Percentiles rank a stretch among this genome's conserved stretches.
These are phyloP conservation scores for Dendrobium nobile DNA, from an alignment of 106 monocot genomes.

Conservation along the genomic window DNA sequence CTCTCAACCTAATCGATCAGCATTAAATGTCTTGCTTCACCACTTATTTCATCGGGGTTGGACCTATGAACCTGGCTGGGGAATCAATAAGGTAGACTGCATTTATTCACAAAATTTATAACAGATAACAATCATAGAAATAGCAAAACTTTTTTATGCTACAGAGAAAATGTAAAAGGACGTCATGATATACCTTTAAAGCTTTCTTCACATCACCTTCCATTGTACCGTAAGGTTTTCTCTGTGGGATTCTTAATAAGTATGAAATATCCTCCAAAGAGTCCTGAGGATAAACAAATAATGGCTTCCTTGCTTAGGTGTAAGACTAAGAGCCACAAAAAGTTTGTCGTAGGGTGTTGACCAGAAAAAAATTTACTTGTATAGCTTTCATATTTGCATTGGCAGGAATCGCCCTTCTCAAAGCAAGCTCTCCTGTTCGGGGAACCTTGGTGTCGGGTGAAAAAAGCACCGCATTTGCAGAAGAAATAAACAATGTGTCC, in stretches of 20 bases:
- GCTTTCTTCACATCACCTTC: constrained; percentile 83
- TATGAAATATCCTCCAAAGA: constrained; percentile 92
- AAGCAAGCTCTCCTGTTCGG: constrained; percentile 74
- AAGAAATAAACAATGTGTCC: constrained; percentile 12
- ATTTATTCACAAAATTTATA: too few relatives aligned
- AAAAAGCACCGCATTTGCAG: constrained; percentile 74
- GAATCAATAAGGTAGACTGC: not conserved
- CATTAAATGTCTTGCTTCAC: not conserved
- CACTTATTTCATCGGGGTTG: not conserved
- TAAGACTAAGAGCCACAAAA: not conserved
- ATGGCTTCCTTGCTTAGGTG: not conserved
- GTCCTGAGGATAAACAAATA: constrained; percentile 26
- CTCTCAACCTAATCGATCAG: not conserved
- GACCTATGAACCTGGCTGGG: not conserved
- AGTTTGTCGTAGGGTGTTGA: too few relatives aligned
- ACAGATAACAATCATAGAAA: not conserved
- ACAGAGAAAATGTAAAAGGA: not conserved
- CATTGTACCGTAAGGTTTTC: constrained; percentile 90
- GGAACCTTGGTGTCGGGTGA: constrained; percentile 87
- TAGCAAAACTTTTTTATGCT: not conserved
- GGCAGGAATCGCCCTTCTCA: constrained; percentile 88
- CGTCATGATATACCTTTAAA: constrained; percentile 50
- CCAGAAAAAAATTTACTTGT: constrained; percentile 32
- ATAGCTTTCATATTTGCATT: constrained; percentile 89
- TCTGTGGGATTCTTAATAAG: constrained; percentile 81